phyloP scores from a whole-genome alignment of 1,139 yeast species.

The Yamadazyma mexicana region DNA sequence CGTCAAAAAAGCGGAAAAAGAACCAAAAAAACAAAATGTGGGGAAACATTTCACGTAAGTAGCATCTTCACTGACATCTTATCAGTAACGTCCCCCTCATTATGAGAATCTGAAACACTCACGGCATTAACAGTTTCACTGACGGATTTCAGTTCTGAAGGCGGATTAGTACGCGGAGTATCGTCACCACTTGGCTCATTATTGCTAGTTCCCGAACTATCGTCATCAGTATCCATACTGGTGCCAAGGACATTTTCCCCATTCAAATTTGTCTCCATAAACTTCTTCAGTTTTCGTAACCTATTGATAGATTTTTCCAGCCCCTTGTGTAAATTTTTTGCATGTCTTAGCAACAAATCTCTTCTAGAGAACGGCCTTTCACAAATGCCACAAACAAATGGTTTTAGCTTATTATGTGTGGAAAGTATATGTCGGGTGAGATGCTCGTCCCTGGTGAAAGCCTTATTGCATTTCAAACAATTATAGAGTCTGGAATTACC shows the following conservation, averaged over 20 bases:
- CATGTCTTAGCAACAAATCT: conserved; percentile 87
- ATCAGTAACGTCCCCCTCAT: conserved; percentile 2
- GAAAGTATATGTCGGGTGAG: conserved; percentile 45
- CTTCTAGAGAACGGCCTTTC: conserved; percentile 92
- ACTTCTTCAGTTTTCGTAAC: conserved; percentile 32
- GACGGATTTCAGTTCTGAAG: neutral
- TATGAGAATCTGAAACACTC: neutral
- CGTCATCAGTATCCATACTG: conserved; percentile 1
- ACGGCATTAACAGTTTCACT: neutral
- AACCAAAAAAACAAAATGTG: conserved; percentile 1
- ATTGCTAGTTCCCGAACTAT: neutral
- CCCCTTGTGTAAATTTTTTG: conserved; percentile 86
- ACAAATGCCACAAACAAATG: conserved; percentile 86
- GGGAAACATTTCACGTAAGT: conserved; percentile 25
- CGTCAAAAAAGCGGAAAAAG: too few relatives aligned
- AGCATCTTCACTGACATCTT: conserved; percentile 51
- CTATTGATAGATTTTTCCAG: conserved; percentile 49
- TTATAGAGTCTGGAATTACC: conserved; percentile 47
- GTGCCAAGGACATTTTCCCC: too few relatives aligned
- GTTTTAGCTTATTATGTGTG: conserved; percentile 49
- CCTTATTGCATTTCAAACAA: conserved; percentile 44
- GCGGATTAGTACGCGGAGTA: neutral
- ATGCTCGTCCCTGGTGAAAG: conserved; percentile 51
- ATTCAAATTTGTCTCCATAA: neutral
- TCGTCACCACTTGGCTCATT: conserved; percentile 5